Conservation (phyloP, 176 grass and related monocot genomes). For the Hordeum vulgare region MorexV3_pseudomolecules_assembly NC_058518.1:146783925-146784424, state of each 20-base stretch:
- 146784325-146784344: neutral
- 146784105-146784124: slow-evolving; percentile 47
- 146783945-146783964: too few relatives aligned
- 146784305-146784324: neutral
- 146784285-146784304: too few relatives aligned
- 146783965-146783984: neutral
- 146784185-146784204: neutral
- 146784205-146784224: neutral
- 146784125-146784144: slow-evolving; percentile 30
- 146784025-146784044: neutral
- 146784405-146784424: slow-evolving; percentile 27
- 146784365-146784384: slow-evolving; percentile 31
- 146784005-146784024: neutral
- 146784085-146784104: slow-evolving; percentile 34
- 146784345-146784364: neutral
- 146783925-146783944: too few relatives aligned
- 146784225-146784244: slow-evolving; percentile 29
- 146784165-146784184: neutral
- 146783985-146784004: slow-evolving; percentile 15
- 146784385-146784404: slow-evolving; percentile 11
- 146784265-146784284: slow-evolving; percentile 30
- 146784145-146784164: neutral
- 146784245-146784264: slow-evolving; percentile 33
- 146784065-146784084: slow-evolving; percentile 44
- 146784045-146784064: slow-evolving; percentile 18